Conservation (phyloP, 495 filamentous ascomycete species). For the Aspergillus sparsus region DNA sequence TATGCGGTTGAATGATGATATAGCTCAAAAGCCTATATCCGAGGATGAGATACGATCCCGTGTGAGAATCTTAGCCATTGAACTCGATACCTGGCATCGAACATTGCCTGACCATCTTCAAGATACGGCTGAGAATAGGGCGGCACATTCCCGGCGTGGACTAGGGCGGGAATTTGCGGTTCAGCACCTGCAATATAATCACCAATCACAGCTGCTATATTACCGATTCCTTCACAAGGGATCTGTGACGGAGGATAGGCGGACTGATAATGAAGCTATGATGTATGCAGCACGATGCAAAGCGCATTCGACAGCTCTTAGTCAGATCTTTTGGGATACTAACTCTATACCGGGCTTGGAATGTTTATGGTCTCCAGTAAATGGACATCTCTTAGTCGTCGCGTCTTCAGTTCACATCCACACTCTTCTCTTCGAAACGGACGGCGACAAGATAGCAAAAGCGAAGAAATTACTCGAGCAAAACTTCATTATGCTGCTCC, state of each 20-base stretch:
- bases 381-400: slow-evolving; percentile 13
- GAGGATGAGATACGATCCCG: slow-evolving; percentile 1
- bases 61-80: not conserved
- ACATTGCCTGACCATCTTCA: slow-evolving; percentile 5
- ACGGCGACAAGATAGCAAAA: slow-evolving; percentile 1
- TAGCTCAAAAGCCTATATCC: slow-evolving; percentile 1
- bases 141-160: not conserved
- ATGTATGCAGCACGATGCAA: slow-evolving; percentile 13
- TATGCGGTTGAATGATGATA: slow-evolving; percentile 13
- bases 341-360: slow-evolving; percentile 7
- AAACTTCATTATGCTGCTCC: slow-evolving; percentile 16
- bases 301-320: slow-evolving; percentile 6
- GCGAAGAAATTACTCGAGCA: slow-evolving; percentile 13
- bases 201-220: slow-evolving; percentile 13
- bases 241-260: not conserved
- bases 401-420: slow-evolving; percentile 7
- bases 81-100: slow-evolving; percentile 3
- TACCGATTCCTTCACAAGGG: slow-evolving; percentile 12
- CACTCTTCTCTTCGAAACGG: slow-evolving; percentile 10
- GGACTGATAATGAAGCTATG: slow-evolving; percentile 5
- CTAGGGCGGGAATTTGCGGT: slow-evolving; percentile 11
- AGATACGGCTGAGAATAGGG: slow-evolving; percentile 4
- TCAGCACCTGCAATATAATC: slow-evolving; percentile 8
- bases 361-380: slow-evolving; percentile 14
- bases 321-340: slow-evolving; percentile 16